Conservation (phyloP, 805 yeast genomes). For the Alloascoidea africana region DNA sequence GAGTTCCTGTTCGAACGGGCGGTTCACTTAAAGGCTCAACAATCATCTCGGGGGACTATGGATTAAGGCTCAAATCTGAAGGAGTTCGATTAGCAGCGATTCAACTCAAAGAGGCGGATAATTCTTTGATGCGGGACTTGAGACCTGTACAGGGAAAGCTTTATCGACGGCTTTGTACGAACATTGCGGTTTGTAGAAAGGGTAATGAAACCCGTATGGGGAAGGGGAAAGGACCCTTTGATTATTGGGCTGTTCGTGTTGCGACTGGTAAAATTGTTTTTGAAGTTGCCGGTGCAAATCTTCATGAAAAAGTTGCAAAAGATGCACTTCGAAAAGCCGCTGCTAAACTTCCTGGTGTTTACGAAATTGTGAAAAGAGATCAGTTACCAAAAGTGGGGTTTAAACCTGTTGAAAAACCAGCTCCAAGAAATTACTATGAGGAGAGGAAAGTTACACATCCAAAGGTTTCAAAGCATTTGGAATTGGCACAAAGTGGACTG, state of each 20-base stretch:
- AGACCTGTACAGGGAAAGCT: slow-evolving; percentile 53
- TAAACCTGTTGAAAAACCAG: too few species aligned
- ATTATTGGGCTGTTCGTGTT: slow-evolving; percentile 92
- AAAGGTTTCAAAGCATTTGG: too few species aligned
- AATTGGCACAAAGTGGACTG: too few species aligned
- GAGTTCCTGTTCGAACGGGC: slow-evolving; percentile 89
- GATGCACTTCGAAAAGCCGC: slow-evolving; percentile 85
- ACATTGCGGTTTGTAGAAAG: slow-evolving; percentile 84
- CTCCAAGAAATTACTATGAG: too few species aligned
- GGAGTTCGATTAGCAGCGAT: slow-evolving; percentile 78
- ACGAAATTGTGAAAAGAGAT: slow-evolving; percentile 65
- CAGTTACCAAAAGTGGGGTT: too few species aligned
- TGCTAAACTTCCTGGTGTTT: slow-evolving; percentile 82
- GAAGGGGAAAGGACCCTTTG: slow-evolving; percentile 96
- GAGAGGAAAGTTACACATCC: too few species aligned
- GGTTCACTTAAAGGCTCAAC: slow-evolving; percentile 86
- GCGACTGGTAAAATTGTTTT: slow-evolving; percentile 90
- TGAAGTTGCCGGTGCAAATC: slow-evolving; percentile 59
- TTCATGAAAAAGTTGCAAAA: slow-evolving; percentile 82
- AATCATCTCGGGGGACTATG: slow-evolving; percentile 68
- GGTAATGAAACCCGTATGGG: slow-evolving; percentile 99
- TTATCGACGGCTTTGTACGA: slow-evolving; percentile 70
- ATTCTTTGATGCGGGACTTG: slow-evolving; percentile 67
- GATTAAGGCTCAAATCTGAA: slow-evolving; percentile 76
- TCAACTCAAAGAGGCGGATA: slow-evolving; percentile 85